A percentile compares a stretch with the other conserved stretches of the same genome.
Conservation (phyloP, 1,139 yeast genomes). For the Pichia sp. region DNA sequence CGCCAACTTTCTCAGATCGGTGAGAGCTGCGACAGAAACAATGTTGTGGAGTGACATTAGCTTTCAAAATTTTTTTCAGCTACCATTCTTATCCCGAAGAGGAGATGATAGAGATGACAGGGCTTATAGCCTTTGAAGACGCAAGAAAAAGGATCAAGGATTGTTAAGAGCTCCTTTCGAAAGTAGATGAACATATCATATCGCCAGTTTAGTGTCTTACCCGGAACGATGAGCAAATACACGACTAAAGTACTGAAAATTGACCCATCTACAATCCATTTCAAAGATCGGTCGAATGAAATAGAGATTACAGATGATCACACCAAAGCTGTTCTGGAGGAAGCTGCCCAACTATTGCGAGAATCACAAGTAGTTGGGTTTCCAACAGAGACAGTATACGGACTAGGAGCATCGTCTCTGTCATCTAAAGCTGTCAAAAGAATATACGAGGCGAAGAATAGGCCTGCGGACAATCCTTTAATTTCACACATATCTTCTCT, state of each 20-base stretch:
- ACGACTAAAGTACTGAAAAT: slow-evolving; percentile 44
- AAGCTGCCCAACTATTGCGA: slow-evolving; percentile 57
- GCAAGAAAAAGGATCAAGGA: too few species aligned
- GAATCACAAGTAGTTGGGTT: slow-evolving; percentile 73
- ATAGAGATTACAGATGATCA: slow-evolving; percentile 42
- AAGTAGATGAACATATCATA: slow-evolving; percentile 4
- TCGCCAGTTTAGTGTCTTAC: slow-evolving; percentile 7
- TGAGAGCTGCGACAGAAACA: background rate
- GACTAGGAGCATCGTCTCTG: slow-evolving; percentile 85
- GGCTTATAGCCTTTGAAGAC: too few species aligned
- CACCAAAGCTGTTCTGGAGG: slow-evolving; percentile 46
- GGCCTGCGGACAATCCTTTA: slow-evolving; percentile 94
- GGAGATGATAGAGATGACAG: background rate
- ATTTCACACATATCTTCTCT: slow-evolving; percentile 83
- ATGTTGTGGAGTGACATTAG: background rate
- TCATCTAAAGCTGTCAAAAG: slow-evolving; percentile 67
- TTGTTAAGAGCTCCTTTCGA: too few species aligned
- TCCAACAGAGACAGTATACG: slow-evolving; percentile 97
- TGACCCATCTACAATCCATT: slow-evolving; percentile 41
- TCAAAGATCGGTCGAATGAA: slow-evolving; percentile 32
- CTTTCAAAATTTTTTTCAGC: background rate
- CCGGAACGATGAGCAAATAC: slow-evolving; percentile 6
- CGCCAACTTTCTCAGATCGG: background rate
- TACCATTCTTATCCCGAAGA: background rate
- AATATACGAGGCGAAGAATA: slow-evolving; percentile 80